Evolutionary conservation across 805 yeast genomes (phyloP), one percentile per base, ranked within the genome.

Genomic region (Ogataea nitratoaversa): DNA sequence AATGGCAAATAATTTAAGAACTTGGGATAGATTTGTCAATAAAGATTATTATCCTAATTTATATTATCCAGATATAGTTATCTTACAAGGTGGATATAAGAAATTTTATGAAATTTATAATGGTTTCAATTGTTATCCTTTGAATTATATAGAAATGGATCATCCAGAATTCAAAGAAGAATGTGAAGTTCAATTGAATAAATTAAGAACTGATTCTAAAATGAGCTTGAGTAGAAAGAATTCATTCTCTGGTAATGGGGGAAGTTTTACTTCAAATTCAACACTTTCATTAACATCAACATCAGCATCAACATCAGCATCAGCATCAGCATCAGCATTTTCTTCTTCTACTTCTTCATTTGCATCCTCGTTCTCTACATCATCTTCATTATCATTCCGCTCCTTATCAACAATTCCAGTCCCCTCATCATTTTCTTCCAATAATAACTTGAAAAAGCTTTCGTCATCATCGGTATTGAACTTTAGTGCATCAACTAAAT

Each of bases 11-110:
- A 89, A 88, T 59, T 71, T 93, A 41, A 70, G 99, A 46, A 82
- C 82, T 44, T 75, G 84, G 51, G 99, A 93, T 65, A 75, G 99
- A 47, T 73, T 74, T 30, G 51, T 78, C 38, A 89, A 90, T 60
- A 70, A 78, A 46, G 79, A 82, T 41, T 70, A 74, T 45, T 93
- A 93, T 62, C 99, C 99, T 0, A 67, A 74, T 44, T 68, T 93
- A 41, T 77, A 76, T 48, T 93, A 83, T 57, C 99, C 99, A 2
- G 96, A 93, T 63, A 79, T 93, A 32, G 79, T 87, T 28, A 79
- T 93, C 25, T 69, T 93, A 33, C 85, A 88, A 47, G 98, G 98
- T 22, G 99, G 99, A 11, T 93, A 93, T 68, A 81, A 82, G 57
- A 69, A 70, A 29, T 93, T 90, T 56, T 90, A 71, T 61, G 80